Conservation (phyloP, 345 rosid species). For the Ailanthus altissimus region DNA sequence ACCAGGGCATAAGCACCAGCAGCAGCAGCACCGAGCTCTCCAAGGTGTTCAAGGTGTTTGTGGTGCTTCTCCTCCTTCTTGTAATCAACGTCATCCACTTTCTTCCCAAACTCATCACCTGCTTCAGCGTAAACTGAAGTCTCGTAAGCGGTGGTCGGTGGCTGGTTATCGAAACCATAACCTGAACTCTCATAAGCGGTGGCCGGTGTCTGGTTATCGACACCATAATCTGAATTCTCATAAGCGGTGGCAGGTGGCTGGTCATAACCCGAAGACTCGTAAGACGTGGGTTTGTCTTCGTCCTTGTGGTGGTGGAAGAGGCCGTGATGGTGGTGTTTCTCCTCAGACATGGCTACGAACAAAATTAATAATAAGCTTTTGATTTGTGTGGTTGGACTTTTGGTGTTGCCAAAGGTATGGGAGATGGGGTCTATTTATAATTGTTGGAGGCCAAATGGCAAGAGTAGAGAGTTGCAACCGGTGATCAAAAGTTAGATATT, state of each 20-base stretch:
- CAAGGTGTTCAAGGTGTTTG: conserved; percentile 51
- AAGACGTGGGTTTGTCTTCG: conserved; percentile 24
- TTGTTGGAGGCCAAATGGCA: neutral
- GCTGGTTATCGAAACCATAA: too few relatives aligned
- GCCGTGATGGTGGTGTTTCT: conserved; percentile 46
- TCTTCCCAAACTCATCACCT: neutral
- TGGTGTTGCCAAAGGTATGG: neutral
- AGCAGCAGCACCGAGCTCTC: conserved; percentile 43
- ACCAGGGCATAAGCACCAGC: conserved; percentile 62
- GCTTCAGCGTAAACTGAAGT: neutral
- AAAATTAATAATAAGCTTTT: neutral
- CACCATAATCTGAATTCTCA: neutral
- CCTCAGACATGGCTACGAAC: conserved; percentile 38
- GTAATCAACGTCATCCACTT: conserved; percentile 33
- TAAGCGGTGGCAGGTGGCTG: conserved; percentile 1
- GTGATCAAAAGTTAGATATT: too few relatives aligned
- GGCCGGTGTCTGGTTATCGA: too few relatives aligned
- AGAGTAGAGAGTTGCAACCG: neutral
- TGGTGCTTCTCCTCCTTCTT: conserved; percentile 67
- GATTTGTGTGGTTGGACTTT: neutral
- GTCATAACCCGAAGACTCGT: neutral
- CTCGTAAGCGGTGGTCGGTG: neutral
- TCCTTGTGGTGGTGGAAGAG: conserved; percentile 54
- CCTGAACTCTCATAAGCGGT: too few relatives aligned
- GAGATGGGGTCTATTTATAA: conserved; percentile 18